Evolutionary conservation across 768 basidiomycete species (phyloP).

Genomic region (Macrolepiota fuliginosa): DNA sequence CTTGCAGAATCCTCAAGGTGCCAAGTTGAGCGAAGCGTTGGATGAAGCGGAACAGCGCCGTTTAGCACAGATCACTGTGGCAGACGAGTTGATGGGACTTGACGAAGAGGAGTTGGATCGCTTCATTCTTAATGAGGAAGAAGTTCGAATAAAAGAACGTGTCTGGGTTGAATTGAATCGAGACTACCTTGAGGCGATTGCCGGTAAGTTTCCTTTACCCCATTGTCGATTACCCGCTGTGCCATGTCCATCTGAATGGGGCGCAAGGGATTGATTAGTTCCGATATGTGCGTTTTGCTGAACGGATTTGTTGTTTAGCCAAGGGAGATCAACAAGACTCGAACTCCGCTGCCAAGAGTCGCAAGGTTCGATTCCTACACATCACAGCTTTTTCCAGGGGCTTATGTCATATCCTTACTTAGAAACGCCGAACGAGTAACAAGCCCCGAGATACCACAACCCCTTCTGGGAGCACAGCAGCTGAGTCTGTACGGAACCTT

Average conservation of each 20-base stretch:
- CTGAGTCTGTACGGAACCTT: constrained; percentile 74
- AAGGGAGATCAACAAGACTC: constrained; percentile 59
- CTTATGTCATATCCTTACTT: constrained; percentile 13
- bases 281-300: constrained; percentile 33
- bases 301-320: constrained; percentile 48
- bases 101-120: constrained; percentile 88
- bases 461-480: constrained; percentile 65
- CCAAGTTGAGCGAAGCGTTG: constrained; percentile 57
- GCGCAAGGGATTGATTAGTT: background rate
- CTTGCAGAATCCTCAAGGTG: constrained; percentile 59
- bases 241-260: constrained; percentile 2
- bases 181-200: constrained; percentile 86
- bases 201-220: constrained; percentile 50
- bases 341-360: constrained; percentile 48
- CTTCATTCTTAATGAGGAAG: constrained; percentile 75
- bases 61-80: constrained; percentile 46
- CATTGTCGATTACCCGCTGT: background rate
- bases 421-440: constrained; percentile 67
- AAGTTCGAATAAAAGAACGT: constrained; percentile 83
- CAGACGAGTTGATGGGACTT: constrained; percentile 70
- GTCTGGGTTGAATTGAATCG: constrained; percentile 94
- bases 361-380: constrained; percentile 70
- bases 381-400: constrained; percentile 28
- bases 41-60: constrained; percentile 67
- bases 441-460: constrained; percentile 75